These are phyloP conservation scores for Gnomoniopsis sp. DNA, from an alignment of 2,329 filamentous ascomycete species.

Conservation along the genomic window DNA sequence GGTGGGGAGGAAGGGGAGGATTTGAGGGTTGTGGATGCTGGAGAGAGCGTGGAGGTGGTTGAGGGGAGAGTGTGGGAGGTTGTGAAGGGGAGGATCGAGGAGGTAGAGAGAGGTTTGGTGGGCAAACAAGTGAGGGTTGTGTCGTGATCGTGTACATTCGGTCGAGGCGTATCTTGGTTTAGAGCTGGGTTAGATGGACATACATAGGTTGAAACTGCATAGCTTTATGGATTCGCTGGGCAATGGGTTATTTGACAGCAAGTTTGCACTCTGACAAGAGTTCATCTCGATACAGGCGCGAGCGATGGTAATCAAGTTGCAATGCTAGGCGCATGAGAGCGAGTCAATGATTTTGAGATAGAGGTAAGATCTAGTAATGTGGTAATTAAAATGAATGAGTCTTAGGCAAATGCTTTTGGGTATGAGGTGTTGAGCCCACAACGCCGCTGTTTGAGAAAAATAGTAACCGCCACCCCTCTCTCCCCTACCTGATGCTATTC, in stretches of 20 bases:
- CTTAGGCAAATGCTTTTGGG: background rate
- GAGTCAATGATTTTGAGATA: too few relatives aligned
- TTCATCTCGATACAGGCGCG: too few relatives aligned
- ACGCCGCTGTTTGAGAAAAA: conserved; percentile 8
- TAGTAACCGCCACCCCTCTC: background rate
- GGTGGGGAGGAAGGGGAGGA: conserved; percentile 50
- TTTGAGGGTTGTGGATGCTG: conserved; percentile 52
- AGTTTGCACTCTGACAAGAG: too few relatives aligned
- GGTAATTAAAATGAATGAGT: background rate
- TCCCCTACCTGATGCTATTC: background rate
- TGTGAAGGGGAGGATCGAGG: conserved; percentile 42
- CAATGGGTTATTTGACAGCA: too few relatives aligned
- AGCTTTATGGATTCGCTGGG: too few relatives aligned
- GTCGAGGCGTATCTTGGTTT: background rate
- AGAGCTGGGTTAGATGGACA: background rate
- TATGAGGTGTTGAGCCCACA: conserved; percentile 24
- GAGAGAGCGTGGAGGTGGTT: conserved; percentile 49
- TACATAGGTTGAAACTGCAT: background rate
- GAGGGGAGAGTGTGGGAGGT: conserved; percentile 44
- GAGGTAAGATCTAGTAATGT: background rate
- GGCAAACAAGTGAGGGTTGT: conserved; percentile 44
- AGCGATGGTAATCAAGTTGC: too few relatives aligned
- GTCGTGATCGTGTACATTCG: conserved; percentile 23
- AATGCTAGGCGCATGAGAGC: too few relatives aligned
- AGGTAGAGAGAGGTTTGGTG: conserved; percentile 36